These are phyloP conservation scores for Ophiostoma montium DNA, from an alignment of 2,329 filamentous ascomycete species.

Conservation along the genomic window DNA sequence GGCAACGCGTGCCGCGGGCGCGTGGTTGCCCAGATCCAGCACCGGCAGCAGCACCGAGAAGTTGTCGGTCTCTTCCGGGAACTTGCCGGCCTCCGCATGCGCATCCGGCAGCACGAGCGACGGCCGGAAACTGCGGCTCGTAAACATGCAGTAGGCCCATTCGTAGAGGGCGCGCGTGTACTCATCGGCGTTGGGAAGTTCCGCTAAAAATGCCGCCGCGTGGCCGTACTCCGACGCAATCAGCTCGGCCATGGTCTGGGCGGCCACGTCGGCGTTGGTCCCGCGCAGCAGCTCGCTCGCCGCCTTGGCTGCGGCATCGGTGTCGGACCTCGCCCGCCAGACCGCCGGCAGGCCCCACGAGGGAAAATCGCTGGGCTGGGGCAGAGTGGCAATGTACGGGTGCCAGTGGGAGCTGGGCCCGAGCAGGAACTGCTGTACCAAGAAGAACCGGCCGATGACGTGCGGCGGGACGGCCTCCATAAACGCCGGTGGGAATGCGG, in stretches of 20 bases:
- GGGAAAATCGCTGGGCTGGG: constrained; percentile 39
- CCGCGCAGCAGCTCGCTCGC: constrained; percentile 31
- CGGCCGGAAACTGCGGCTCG: constrained; percentile 49
- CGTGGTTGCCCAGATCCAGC: constrained; percentile 60
- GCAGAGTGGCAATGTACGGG: constrained; percentile 52
- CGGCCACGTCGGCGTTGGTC: constrained; percentile 36
- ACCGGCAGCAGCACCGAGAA: constrained; percentile 57
- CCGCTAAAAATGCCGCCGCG: not conserved
- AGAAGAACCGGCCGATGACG: constrained; percentile 51
- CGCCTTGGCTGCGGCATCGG: too few species aligned
- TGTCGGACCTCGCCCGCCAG: constrained; percentile 38
- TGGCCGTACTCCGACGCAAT: constrained; percentile 32
- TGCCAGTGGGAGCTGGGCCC: constrained; percentile 49
- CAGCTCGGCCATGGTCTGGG: constrained; percentile 32
- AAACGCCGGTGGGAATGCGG: constrained; percentile 33
- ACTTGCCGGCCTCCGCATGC: not conserved
- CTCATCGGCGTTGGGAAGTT: not conserved
- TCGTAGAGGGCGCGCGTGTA: constrained; percentile 40
- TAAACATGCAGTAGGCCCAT: constrained; percentile 52
- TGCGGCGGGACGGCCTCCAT: constrained; percentile 37
- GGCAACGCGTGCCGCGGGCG: constrained; percentile 40
- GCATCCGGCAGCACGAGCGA: constrained; percentile 37
- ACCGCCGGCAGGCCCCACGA: constrained; percentile 45
- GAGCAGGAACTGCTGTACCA: constrained; percentile 52
- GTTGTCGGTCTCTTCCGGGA: constrained; percentile 27